phyloP scores from a whole-genome alignment of 225 moss, liverwort and hornwort species.

The Antitrichia curtipendula region DNA sequence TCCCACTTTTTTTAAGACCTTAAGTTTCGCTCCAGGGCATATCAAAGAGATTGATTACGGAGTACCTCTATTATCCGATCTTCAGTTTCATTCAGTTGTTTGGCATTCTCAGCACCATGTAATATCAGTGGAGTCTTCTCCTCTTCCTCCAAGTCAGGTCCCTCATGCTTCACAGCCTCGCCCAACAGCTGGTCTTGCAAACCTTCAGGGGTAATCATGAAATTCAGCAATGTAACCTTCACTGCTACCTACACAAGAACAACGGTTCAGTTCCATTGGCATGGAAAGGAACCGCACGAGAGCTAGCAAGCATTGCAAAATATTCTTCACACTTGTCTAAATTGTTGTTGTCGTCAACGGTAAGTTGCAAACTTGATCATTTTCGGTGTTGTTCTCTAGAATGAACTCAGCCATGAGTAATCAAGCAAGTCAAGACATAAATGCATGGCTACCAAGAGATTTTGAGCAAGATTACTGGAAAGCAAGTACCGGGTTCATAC shows the following conservation, averaged over 20 bases:
- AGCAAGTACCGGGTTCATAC: too few relatives aligned
- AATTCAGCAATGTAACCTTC: constrained; percentile 70
- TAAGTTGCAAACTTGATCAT: neutral
- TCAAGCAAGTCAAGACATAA: neutral
- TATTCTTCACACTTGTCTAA: neutral
- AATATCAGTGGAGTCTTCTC: constrained; percentile 61
- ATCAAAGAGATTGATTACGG: neutral
- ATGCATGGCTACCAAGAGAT: neutral
- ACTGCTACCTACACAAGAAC: constrained; percentile 39
- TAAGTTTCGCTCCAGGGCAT: rapidly evolving
- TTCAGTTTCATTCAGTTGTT: constrained; percentile 64
- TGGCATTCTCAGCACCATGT: constrained; percentile 68
- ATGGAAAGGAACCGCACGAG: neutral
- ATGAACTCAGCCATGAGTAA: too few relatives aligned
- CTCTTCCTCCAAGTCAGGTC: constrained; percentile 77
- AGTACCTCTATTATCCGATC: constrained; percentile 61
- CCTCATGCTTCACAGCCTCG: constrained; percentile 57
- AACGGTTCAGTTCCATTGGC: neutral
- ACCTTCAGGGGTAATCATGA: constrained; percentile 72
- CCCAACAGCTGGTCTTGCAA: constrained; percentile 69
- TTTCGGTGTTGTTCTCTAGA: neutral
- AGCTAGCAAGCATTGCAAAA: neutral
- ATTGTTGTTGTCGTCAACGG: neutral
- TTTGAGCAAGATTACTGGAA: neutral
- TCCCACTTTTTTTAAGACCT: too few relatives aligned